Evolutionary conservation across 495 filamentous ascomycete species (phyloP), one percentile per base, ranked within the genome.

Genomic region (Monascus purpureus): DNA sequence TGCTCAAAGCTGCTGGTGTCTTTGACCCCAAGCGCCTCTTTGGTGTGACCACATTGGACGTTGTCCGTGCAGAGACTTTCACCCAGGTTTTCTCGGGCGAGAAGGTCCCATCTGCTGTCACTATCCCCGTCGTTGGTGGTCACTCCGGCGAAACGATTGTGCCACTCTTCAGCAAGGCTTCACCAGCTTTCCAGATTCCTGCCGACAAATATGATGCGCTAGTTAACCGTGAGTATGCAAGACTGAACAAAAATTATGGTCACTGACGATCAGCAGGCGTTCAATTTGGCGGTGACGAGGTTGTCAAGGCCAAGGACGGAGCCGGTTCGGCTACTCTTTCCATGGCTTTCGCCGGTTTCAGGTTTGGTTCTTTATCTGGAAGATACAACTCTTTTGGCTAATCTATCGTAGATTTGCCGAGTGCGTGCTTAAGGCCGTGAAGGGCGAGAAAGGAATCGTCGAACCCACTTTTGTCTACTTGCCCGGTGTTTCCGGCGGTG

Each of bases 131-230:
- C 42, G 75, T 97, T 50, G 92, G 92, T 41, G 90, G 92, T 35
- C 92, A 97, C 70, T 93, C 84, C 19, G 90, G 90, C 45, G 86
- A 84, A 63, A 97, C 90, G 37, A 97, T 97, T 52, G 87, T 97
- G 36, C 90, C 90, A 27, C 74, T 97, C 25, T 93, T 96, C 73
- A 93, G 83, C 72, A 77, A 87, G 62, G 73, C 83, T 41, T 73
- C 75, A 49, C 82, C 85, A 12, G 49, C 69, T 26, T 78, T 92
- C 49, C 59, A 74, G 17, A 86, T 96, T 42, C 85, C 88, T 9
- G 69, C 63, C 29, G 85, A 92, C 52, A 83, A 93, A 64, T 77
- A 86, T 40, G 82, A 80, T 46, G 80, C 68, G 35, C 68, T 96
- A 28, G 72, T 92, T 49, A 80, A 94, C 57, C 84, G 90, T 81